These are phyloP conservation scores for Calonectria multiphialidica DNA, from an alignment of 2,329 filamentous ascomycete genomes.

Conservation along the genomic window DNA sequence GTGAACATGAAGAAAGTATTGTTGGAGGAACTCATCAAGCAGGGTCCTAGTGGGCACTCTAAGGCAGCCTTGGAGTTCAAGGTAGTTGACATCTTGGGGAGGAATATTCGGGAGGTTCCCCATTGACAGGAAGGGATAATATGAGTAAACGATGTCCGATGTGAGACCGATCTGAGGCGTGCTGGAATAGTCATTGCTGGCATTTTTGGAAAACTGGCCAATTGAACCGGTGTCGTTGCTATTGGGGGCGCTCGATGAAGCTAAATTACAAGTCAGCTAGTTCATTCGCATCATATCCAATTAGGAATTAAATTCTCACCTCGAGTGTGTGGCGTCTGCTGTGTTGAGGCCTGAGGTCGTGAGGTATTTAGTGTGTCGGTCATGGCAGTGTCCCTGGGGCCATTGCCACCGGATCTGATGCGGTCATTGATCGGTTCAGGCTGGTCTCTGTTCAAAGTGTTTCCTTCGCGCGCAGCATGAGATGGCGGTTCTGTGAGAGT, in stretches of 20 bases:
- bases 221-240: background rate
- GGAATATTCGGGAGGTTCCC: constrained; percentile 29
- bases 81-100: constrained; percentile 29
- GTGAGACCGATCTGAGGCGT: constrained; percentile 18
- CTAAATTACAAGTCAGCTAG: background rate
- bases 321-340: background rate
- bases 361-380: background rate
- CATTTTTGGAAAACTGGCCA: background rate
- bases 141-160: constrained; percentile 30
- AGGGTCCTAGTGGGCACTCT: constrained; percentile 22
- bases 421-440: background rate
- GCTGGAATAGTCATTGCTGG: constrained; percentile 2
- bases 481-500: constrained; percentile 2
- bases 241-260: background rate
- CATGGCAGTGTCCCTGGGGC: constrained; percentile 21
- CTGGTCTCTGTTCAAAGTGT: background rate
- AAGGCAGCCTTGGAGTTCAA: constrained; percentile 31
- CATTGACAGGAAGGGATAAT: constrained; percentile 30
- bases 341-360: background rate
- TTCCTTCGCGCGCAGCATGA: background rate
- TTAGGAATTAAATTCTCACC: background rate
- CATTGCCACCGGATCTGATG: background rate
- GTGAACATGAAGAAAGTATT: constrained; percentile 34
- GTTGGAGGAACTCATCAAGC: constrained; percentile 31
- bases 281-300: background rate